Conservation (phyloP, 306 rosid species). For the Pyrus bretschneideri region DNA sequence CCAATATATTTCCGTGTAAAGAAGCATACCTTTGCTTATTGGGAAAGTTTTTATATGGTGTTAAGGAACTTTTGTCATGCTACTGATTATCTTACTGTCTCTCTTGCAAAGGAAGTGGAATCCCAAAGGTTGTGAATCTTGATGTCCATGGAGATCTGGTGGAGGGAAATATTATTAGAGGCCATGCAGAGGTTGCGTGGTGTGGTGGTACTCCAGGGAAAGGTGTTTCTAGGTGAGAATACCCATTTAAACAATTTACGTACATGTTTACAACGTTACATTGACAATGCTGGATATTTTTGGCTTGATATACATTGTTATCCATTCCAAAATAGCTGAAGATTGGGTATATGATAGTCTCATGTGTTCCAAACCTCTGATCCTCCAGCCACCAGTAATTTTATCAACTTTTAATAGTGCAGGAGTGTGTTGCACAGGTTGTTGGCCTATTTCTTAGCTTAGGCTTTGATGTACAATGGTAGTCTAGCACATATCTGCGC, state of each 20-base stretch:
- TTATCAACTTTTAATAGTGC: not conserved
- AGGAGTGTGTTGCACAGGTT: not conserved
- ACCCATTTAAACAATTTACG: slow-evolving; percentile 4
- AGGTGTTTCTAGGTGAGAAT: slow-evolving; percentile 83
- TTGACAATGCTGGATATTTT: not conserved
- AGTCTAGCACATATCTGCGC: not conserved
- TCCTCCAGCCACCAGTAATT: not conserved
- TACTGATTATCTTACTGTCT: slow-evolving; percentile 4
- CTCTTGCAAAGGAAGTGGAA: slow-evolving; percentile 59
- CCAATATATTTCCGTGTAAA: not conserved
- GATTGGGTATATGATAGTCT: not conserved
- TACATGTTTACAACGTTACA: not conserved
- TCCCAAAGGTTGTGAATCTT: slow-evolving; percentile 78
- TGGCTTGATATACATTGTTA: not conserved
- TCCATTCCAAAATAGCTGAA: not conserved
- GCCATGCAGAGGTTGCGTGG: slow-evolving; percentile 85
- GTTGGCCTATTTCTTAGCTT: not conserved
- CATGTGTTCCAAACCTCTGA: not conserved
- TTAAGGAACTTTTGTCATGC: not conserved
- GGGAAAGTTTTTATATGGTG: slow-evolving; percentile 9
- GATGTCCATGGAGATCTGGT: slow-evolving; percentile 77
- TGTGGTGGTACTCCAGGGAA: slow-evolving; percentile 97
- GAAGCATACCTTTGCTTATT: slow-evolving; percentile 7
- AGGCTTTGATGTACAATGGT: not conserved
- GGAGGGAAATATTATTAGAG: slow-evolving; percentile 75